Conservation (phyloP, 23 red algal genomes). For the Gracilaria vermiculophylla region DNA sequence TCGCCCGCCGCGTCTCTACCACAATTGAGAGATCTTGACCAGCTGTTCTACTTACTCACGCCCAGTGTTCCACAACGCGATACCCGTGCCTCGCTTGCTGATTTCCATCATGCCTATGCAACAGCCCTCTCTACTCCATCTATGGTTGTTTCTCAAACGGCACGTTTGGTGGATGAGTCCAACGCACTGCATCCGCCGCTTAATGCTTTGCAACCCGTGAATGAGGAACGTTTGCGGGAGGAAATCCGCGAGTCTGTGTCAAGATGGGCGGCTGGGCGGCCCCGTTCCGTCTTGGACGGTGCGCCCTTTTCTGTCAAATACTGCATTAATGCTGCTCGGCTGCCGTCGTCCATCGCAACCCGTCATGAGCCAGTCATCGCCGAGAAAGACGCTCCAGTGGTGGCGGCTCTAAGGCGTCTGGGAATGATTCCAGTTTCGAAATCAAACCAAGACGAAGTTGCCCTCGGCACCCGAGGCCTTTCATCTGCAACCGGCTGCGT, state of each 20-base stretch:
- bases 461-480: slow-evolving; percentile 40
- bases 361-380: not conserved
- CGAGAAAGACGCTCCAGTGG: slow-evolving; percentile 25
- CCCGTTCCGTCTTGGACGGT: slow-evolving; percentile 65
- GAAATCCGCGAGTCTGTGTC: slow-evolving; percentile 14
- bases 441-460: slow-evolving; percentile 76
- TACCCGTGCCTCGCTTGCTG: not conserved
- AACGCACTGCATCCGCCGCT: not conserved
- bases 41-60: not conserved
- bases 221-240: not conserved
- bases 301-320: slow-evolving; percentile 77
- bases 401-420: slow-evolving; percentile 18
- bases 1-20: not conserved
- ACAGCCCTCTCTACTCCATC: slow-evolving; percentile 8
- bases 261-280: slow-evolving; percentile 26
- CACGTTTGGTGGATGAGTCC: not conserved
- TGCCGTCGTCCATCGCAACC: slow-evolving; percentile 22
- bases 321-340: slow-evolving; percentile 19
- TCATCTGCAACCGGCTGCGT: slow-evolving; percentile 6
- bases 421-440: slow-evolving; percentile 68
- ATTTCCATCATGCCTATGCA: slow-evolving; percentile 22
- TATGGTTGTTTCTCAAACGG: not conserved
- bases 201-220: not conserved
- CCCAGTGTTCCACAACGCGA: not conserved
- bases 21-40: not conserved